Evolutionary conservation across 1,139 yeast genomes (phyloP), one percentile per base, ranked within the genome.

Genomic region (Protomyces macrosporus): DNA sequence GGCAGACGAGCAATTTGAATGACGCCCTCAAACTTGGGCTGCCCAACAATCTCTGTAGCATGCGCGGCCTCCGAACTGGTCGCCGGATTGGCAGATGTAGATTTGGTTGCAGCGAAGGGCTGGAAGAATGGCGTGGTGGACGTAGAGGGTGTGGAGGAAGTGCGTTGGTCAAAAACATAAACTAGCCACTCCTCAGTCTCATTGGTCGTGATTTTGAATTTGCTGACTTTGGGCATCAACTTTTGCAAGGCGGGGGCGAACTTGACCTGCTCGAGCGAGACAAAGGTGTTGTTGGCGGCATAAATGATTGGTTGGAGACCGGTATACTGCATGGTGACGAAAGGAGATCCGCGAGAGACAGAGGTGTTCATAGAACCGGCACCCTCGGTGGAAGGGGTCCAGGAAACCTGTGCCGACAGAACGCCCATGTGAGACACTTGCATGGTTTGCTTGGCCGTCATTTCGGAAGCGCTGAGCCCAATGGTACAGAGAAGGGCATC

Each of bases 271-370:
- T 78, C 72, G 48, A 87, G 73, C 16, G 79, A 70, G 30, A 72
- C 67, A 68, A 87, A 73, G 4, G 88, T 90, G 45, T 79, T 79
- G 0, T 88, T 78, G 9, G 48, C 42, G 16, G 79, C 70, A 69
- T 78, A 79, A 63, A 88, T 72, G 36, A 75, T 71, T 3, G 90
- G 85, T 64, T 79, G 78, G 72, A 86, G 76, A 59, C 78, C 75
- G 68, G 82, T 78, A 73, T 87, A 88, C 53, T 84, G 76, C 40
- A 83, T 87, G 52, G 90, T 83, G 12, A 83, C 82, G 68, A 86
- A 81, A n/a, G 95, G 96, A 88, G 86, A 86, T 67, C 95, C 95
- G 72, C 84, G 87, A 32, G 81, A 83, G 55, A 82, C 66, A 4
- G 86, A 84, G 48, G 76, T 65, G 10, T 64, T 60, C 48, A 77